Percentiles rank a stretch among this genome's conserved stretches.
These are phyloP conservation scores for Pseudozyma hubeiensis DNA, from an alignment of 1,284 basidiomycete genomes.

Conservation along the genomic window DNA sequence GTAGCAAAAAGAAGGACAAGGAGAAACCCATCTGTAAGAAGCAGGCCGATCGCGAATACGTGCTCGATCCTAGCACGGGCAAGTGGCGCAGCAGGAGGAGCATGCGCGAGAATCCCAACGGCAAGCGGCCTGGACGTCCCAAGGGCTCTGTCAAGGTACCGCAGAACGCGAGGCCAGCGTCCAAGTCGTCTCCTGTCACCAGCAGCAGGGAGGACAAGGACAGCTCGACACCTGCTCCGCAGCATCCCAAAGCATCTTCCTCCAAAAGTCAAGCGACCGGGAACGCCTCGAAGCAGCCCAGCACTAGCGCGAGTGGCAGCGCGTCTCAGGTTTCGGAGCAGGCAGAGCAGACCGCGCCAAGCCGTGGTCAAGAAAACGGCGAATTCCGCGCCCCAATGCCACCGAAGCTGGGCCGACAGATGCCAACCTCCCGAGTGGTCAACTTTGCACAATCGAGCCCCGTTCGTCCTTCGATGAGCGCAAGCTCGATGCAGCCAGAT, in stretches of 20 bases:
- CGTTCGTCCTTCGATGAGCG: slow-evolving; percentile 41
- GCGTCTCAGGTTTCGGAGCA: background rate
- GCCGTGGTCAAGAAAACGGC: slow-evolving; percentile 1
- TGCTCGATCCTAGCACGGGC: slow-evolving; percentile 45
- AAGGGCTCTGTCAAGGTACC: slow-evolving; percentile 43
- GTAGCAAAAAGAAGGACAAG: slow-evolving; percentile 36
- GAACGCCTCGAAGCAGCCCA: slow-evolving; percentile 11
- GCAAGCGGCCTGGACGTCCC: slow-evolving; percentile 48
- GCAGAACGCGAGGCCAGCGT: slow-evolving; percentile 15
- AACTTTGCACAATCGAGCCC: slow-evolving; percentile 55
- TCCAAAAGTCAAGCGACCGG: background rate
- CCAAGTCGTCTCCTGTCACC: slow-evolving; percentile 18
- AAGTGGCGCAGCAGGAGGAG: slow-evolving; percentile 53
- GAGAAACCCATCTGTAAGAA: slow-evolving; percentile 44
- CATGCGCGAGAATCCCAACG: slow-evolving; percentile 54
- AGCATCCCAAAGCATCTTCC: background rate
- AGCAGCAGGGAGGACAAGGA: slow-evolving; percentile 7
- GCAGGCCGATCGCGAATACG: slow-evolving; percentile 40
- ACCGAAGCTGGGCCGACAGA: slow-evolving; percentile 16
- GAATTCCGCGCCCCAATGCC: slow-evolving; percentile 27
- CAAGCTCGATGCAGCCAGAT: slow-evolving; percentile 36
- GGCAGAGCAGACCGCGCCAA: background rate
- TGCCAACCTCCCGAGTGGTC: slow-evolving; percentile 10
- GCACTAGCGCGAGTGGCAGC: slow-evolving; percentile 4
- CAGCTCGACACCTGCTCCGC: slow-evolving; percentile 5